phyloP scores from a whole-genome alignment of 768 basidiomycete species.

The Psilocybe tampanensis region DNA sequence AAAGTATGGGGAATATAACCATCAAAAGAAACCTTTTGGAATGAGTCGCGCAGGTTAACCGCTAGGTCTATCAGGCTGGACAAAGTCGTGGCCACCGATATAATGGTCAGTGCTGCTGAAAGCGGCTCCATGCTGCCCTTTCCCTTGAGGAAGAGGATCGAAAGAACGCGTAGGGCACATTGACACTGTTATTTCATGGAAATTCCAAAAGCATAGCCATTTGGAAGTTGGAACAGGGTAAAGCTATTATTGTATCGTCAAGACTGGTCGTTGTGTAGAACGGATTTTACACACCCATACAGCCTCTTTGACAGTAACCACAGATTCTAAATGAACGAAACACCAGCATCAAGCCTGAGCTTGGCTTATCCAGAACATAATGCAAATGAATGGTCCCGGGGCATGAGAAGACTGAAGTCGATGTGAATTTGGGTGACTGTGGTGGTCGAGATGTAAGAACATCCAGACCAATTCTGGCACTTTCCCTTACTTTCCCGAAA shows the following conservation, averaged over 20 bases:
- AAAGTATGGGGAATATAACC: neutral
- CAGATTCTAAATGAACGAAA: too few species aligned
- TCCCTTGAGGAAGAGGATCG: neutral
- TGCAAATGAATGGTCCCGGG: too few species aligned
- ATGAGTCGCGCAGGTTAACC: neutral
- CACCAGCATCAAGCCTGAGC: too few species aligned
- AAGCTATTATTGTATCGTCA: neutral
- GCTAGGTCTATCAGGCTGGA: neutral
- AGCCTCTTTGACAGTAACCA: too few species aligned
- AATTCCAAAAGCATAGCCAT: neutral
- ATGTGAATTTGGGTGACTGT: too few species aligned
- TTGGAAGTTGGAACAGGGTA: neutral
- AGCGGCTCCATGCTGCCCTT: neutral
- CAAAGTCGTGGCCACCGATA: neutral
- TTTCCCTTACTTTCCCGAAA: constrained; percentile 16
- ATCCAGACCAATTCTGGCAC: constrained; percentile 7
- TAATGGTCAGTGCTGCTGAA: neutral
- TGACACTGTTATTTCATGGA: neutral
- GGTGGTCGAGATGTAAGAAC: neutral
- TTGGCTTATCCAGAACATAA: too few species aligned
- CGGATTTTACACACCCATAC: too few species aligned
- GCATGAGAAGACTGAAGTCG: too few species aligned
- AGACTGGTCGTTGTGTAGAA: neutral
- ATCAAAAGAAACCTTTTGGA: neutral
- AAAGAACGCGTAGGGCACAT: neutral